These are phyloP conservation scores for Bolboschoenoplectus hybrid DNA, from an alignment of 202 grass and related monocot genomes.

Conservation along the genomic window DNA sequence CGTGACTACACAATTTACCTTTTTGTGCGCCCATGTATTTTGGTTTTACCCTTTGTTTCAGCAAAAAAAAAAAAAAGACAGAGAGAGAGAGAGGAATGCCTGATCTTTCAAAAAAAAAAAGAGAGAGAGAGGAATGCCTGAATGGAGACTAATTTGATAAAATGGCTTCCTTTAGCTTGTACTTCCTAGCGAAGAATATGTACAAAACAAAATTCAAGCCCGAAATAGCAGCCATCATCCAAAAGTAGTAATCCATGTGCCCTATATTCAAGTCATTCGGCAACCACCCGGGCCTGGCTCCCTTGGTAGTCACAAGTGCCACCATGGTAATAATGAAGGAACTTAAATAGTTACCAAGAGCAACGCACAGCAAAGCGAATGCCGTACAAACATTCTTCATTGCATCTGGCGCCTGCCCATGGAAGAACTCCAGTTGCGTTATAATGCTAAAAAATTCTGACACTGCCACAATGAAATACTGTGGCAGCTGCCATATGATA, in stretches of 20 bases:
- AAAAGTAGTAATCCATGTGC: conserved; percentile 81
- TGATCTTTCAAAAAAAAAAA: too few species aligned
- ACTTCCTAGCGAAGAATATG: conserved; percentile 61
- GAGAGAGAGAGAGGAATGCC: too few species aligned
- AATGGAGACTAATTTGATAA: conserved; percentile 3
- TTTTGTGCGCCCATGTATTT: background rate
- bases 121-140: too few species aligned
- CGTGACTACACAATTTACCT: background rate
- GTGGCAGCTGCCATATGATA: conserved; percentile 67
- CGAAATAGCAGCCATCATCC: conserved; percentile 52
- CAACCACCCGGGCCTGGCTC: conserved; percentile 65
- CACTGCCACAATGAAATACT: conserved; percentile 64
- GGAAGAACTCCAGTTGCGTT: conserved; percentile 85
- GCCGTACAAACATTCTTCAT: conserved; percentile 79
- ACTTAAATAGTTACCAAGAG: conserved; percentile 76
- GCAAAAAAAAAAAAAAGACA: too few species aligned
- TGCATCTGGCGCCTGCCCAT: conserved; percentile 55
- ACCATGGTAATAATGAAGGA: conserved; percentile 61
- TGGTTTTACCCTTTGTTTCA: too few species aligned
- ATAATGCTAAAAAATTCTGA: conserved; percentile 67
- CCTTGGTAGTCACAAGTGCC: conserved; percentile 42
- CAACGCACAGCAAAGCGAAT: conserved; percentile 61
- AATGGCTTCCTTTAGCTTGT: conserved; percentile 60
- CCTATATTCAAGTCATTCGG: conserved; percentile 80
- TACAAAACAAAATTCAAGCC: conserved; percentile 59